phyloP scores from a whole-genome alignment of 176 grass and related monocot species.

The Aegilops bicornis region DNA sequence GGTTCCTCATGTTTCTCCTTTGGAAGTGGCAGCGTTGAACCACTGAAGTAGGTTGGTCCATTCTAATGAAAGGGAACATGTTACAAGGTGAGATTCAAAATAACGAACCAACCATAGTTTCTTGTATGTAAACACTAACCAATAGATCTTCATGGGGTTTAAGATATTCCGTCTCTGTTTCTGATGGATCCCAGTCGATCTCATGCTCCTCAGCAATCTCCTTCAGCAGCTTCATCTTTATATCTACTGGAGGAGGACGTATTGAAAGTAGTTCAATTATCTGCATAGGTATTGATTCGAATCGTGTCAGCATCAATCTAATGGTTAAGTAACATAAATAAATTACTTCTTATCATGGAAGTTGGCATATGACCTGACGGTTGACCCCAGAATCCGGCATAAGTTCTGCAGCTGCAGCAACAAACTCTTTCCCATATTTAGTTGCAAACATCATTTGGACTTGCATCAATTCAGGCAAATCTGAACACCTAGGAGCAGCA shows the following conservation, averaged over 20 bases:
- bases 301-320: background rate
- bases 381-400: constrained; percentile 96
- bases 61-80: constrained; percentile 50
- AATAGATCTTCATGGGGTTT: constrained; percentile 95
- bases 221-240: constrained; percentile 90
- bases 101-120: background rate
- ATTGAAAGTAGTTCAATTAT: constrained; percentile 96
- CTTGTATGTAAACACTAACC: constrained; percentile 44
- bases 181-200: constrained; percentile 93
- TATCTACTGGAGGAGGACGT: constrained; percentile 69
- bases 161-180: constrained; percentile 73
- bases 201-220: constrained; percentile 97
- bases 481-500: constrained; percentile 90
- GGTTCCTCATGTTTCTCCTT: constrained; percentile 73
- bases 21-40: constrained; percentile 61
- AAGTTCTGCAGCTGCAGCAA: constrained; percentile 69
- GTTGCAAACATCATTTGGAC: constrained; percentile 89
- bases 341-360: background rate
- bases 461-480: constrained; percentile 86
- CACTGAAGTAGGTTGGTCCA: constrained; percentile 78
- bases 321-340: constrained; percentile 15
- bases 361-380: constrained; percentile 66
- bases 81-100: constrained; percentile 24
- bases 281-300: constrained; percentile 42
- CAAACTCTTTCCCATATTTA: constrained; percentile 98